Evolutionary conservation across 257 asterid species (phyloP).

Genomic region (Petunia axillaris): DNA sequence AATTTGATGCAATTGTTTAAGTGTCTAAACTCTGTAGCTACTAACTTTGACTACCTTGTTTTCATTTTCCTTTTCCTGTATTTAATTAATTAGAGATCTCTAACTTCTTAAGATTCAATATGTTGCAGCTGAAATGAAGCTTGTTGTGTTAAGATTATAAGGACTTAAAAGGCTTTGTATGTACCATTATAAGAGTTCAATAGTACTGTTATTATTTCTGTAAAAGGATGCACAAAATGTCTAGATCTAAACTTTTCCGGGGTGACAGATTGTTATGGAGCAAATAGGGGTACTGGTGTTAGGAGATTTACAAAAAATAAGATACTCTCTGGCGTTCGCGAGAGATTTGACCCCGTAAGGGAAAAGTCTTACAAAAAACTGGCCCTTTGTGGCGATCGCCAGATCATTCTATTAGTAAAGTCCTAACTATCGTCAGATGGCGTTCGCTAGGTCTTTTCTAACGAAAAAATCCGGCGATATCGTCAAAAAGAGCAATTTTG

Average conservation of each 20-base stretch:
- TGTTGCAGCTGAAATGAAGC: conserved; percentile 8
- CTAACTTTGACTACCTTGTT: not conserved
- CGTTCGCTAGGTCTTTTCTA: too few species aligned
- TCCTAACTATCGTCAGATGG: too few species aligned
- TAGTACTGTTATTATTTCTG: not conserved
- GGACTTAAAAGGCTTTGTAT: not conserved
- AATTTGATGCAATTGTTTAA: not conserved
- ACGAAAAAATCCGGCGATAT: too few species aligned
- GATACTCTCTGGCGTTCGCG: too few species aligned
- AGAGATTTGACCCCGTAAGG: too few species aligned
- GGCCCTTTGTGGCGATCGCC: too few species aligned
- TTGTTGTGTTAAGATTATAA: not conserved
- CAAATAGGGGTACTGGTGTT: not conserved
- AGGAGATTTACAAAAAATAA: too few species aligned
- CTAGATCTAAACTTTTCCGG: not conserved
- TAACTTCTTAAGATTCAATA: not conserved
- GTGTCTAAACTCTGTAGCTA: not conserved
- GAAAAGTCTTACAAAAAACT: too few species aligned
- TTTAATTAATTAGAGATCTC: not conserved
- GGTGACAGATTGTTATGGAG: not conserved
- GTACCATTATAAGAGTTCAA: not conserved
- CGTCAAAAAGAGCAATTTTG: too few species aligned
- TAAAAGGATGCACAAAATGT: not conserved
- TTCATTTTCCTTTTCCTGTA: not conserved
- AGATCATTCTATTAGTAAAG: too few species aligned